A percentile compares a stretch with the other conserved stretches of the same genome.
Conservation (phyloP, 768 basidiomycete species). For the Agrocybe praecox region DNA sequence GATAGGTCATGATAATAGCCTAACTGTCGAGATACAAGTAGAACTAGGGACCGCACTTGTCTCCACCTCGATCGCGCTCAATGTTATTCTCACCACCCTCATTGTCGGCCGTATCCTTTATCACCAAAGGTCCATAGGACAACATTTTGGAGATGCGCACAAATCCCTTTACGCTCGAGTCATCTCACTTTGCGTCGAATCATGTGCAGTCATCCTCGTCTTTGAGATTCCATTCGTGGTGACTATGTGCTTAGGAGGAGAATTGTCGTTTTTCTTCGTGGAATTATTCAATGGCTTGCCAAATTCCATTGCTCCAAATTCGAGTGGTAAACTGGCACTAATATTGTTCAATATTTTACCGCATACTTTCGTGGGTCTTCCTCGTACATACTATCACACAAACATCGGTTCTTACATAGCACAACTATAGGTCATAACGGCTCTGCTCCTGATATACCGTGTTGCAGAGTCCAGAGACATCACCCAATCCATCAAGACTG, state of each 20-base stretch:
- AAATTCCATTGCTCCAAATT: too few species aligned
- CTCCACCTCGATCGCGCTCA: background rate
- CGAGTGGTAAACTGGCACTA: background rate
- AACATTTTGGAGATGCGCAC: conserved; percentile 1
- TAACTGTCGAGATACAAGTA: too few species aligned
- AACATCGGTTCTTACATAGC: background rate
- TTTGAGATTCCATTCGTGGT: background rate
- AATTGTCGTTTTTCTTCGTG: background rate
- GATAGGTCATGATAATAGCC: too few species aligned
- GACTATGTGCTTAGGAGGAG: background rate
- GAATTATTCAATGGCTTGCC: too few species aligned
- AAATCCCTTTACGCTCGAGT: background rate
- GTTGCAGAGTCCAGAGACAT: background rate
- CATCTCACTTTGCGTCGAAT: background rate
- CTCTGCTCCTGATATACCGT: background rate
- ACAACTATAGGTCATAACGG: background rate
- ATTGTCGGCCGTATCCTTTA: conserved; percentile 6
- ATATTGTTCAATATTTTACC: background rate
- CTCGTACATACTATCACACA: background rate
- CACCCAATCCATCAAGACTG: background rate
- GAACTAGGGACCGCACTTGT: background rate
- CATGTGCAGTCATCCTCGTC: background rate
- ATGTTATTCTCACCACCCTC: conserved; percentile 5
- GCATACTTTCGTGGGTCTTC: background rate
- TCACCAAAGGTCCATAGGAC: background rate